Percentiles rank a stretch among this genome's conserved stretches.
These are phyloP conservation scores for Pyrenophora teres DNA, from an alignment of 2,329 filamentous ascomycete species.

Conservation along the genomic window DNA sequence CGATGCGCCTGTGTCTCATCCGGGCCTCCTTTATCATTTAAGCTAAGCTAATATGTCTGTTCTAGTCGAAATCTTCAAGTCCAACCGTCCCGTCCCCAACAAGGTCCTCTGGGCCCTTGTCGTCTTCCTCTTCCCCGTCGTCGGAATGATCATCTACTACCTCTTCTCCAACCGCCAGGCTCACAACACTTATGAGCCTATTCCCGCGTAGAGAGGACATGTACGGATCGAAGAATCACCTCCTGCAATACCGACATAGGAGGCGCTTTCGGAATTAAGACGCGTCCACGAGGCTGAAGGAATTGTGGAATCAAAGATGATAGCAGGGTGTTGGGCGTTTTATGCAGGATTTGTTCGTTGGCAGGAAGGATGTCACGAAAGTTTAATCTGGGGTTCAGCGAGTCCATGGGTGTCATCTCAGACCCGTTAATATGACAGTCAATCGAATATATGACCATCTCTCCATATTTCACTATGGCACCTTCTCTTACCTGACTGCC, in stretches of 20 bases:
- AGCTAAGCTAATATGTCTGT: conserved; percentile 20
- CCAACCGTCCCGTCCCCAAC: conserved; percentile 60
- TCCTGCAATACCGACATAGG: too few species aligned
- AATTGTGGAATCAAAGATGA: not conserved
- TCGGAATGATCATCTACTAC: conserved; percentile 66
- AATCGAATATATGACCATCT: not conserved
- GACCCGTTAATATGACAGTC: not conserved
- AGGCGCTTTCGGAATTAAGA: too few species aligned
- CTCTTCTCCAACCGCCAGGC: conserved; percentile 65
- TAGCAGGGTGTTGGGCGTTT: not conserved
- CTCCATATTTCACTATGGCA: not conserved
- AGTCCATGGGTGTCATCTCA: not conserved
- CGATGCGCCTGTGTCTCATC: not conserved
- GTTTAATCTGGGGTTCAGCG: not conserved
- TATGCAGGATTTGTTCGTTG: not conserved
- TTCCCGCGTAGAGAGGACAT: conserved; percentile 33
- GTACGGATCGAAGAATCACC: too few species aligned
- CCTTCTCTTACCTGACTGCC: not conserved
- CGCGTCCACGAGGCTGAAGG: not conserved
- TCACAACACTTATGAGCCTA: conserved; percentile 62
- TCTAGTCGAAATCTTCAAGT: conserved; percentile 67
- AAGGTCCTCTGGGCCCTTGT: conserved; percentile 68
- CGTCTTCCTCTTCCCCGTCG: conserved; percentile 67
- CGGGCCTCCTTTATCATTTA: not conserved
- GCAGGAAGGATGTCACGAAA: not conserved